These are phyloP conservation scores for Debaryomyces udenii DNA, from an alignment of 1,139 yeast species.

Conservation along the genomic window DNA sequence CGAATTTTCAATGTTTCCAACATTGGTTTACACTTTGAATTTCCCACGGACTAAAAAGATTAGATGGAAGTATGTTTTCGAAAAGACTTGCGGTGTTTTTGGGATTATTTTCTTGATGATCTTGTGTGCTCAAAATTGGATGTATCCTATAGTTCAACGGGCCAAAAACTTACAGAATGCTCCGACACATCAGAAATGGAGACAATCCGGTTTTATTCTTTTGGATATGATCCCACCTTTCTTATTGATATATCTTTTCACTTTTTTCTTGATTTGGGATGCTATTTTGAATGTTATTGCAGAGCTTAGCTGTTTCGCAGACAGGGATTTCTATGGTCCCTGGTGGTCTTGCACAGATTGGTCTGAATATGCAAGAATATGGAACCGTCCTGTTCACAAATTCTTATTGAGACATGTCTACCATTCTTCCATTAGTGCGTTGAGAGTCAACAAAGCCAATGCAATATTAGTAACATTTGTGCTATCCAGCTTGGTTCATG, in stretches of 20 bases:
- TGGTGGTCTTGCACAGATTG: conserved; percentile 98
- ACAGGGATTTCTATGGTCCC: conserved; percentile 88
- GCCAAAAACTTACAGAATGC: conserved; percentile 58
- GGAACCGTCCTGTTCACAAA: conserved; percentile 96
- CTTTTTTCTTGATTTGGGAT: conserved; percentile 93
- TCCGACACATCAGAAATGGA: conserved; percentile 46
- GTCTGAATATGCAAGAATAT: conserved; percentile 90
- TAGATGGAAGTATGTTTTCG: conserved; percentile 70
- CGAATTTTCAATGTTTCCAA: conserved; percentile 86
- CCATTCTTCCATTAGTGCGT: conserved; percentile 82
- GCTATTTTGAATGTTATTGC: conserved; percentile 87
- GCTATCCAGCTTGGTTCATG: conserved; percentile 83
- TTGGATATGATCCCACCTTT: conserved; percentile 83
- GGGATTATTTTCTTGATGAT: conserved; percentile 88
- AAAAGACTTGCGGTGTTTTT: conserved; percentile 75
- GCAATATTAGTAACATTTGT: conserved; percentile 85
- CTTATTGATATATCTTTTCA: conserved; percentile 69
- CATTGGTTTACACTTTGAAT: conserved; percentile 76
- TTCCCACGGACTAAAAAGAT: conserved; percentile 76
- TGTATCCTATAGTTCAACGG: conserved; percentile 74
- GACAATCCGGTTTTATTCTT: conserved; percentile 61
- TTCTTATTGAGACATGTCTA: conserved; percentile 91
- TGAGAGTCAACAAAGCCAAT: conserved; percentile 60
- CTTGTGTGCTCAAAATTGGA: conserved; percentile 71
- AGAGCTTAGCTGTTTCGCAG: conserved; percentile 83